Base-by-base conservation (phyloP, 768 basidiomycete species). In the Hebeloma cylindrosporum region DNA sequence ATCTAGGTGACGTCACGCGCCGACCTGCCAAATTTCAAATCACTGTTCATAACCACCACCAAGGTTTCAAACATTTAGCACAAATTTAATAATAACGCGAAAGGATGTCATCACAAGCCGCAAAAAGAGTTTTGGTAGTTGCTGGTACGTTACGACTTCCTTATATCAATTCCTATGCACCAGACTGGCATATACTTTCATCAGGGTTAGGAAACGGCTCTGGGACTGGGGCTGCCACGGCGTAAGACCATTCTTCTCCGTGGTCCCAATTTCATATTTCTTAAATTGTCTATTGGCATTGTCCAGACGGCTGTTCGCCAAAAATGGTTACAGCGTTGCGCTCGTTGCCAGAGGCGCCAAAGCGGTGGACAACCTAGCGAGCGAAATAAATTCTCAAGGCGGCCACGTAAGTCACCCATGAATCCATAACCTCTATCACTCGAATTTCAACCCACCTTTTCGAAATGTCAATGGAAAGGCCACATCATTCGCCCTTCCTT, bases 311-410 rank as follows among this genome's bases (percentile, higher is more conserved):
- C 51, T 74, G 10, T 81, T 83, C 42, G 68, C 77, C 4, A 75
- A 74, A 51, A 60, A 73, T 27, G 83, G 83, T 1, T 86, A 84
- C 56, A 75, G 69, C 30, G 70, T 85, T 25, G 84, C 83, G 0
- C 61, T 86, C 35, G 69, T 86, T 26, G 81, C 83, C 3, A 70
- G 82, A 23, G 74, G 77, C 10, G 53, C 69, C 2, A 73, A 75
- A 21, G 59, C 74, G n/a, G 66, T 85, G 13, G 63, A 73, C 35
- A 67, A 64, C n/a, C 65, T 82, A 5, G 74, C 79, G n/a, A 59
- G 67, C 6, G 75, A 79, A 45, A 69, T 86, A 41, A 79, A 71
- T 32, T 48, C 63, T 11, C 54, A 63, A 5, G 81, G 82, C 9
- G 83, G 82, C 35, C 36, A 84, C 80, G 80, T 80, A 7, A 64